A percentile compares a stretch with the other conserved stretches of the same genome.
Conservation (phyloP, 139 green algal species). For the Tetradesmus obliquus region DNA sequence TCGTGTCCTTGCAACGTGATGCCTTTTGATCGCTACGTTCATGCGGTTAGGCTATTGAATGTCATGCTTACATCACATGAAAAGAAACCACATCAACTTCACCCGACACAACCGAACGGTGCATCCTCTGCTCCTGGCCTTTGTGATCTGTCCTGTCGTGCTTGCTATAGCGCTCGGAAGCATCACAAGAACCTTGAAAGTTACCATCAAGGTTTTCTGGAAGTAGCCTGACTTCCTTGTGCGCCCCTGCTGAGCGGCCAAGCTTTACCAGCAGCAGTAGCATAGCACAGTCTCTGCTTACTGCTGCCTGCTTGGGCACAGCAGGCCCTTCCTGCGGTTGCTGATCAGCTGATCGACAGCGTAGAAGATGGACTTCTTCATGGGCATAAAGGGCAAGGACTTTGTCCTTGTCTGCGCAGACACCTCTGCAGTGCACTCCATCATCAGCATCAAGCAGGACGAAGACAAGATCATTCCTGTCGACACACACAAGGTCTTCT, state of each 20-base stretch:
- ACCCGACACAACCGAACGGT: not conserved
- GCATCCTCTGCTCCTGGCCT: not conserved
- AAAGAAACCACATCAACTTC: not conserved
- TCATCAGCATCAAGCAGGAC: slow-evolving; percentile 98
- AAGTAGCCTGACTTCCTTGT: not conserved
- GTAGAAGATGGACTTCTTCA: slow-evolving; percentile 69
- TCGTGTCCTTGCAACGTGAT: not conserved
- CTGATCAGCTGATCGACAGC: not conserved
- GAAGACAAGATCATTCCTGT: slow-evolving; percentile 94
- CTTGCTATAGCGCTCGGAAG: not conserved
- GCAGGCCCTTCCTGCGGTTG: not conserved
- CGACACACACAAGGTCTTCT: slow-evolving; percentile 93
- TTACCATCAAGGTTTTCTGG: not conserved
- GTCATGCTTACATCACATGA: not conserved
- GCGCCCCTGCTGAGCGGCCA: not conserved
- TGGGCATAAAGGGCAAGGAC: slow-evolving; percentile 82
- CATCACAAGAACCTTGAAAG: not conserved
- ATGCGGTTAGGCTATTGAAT: not conserved
- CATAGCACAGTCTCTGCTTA: not conserved
- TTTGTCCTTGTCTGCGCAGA: slow-evolving; percentile 98
- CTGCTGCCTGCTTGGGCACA: not conserved
- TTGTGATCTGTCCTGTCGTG: not conserved
- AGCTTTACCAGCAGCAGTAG: not conserved
- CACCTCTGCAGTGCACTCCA: slow-evolving; percentile 86
- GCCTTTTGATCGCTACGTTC: not conserved